Evolutionary conservation across 23 red algal species (phyloP).

Genomic region (Cyanidiococcus yangmingshanensis): DNA sequence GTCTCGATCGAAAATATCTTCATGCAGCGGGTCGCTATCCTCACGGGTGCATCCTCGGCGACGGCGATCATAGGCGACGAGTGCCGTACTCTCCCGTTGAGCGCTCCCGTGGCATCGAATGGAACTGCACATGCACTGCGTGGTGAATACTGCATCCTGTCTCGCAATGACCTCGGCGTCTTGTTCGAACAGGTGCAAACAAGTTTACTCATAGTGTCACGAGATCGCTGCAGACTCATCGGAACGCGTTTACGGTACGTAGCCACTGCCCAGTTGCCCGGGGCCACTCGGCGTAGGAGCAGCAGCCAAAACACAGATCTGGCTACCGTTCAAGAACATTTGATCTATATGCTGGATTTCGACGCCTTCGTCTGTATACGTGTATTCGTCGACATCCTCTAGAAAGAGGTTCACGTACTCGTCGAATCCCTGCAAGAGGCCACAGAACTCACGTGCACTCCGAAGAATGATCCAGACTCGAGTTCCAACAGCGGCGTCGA

Average conservation of each 20-base stretch:
- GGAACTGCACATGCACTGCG: too few species aligned
- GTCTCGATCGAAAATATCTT: too few species aligned
- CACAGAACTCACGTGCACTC: conserved; percentile 69
- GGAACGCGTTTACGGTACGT: background rate
- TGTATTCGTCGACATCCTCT: conserved; percentile 80
- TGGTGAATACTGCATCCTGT: too few species aligned
- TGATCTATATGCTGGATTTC: conserved; percentile 36
- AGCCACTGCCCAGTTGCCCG: background rate
- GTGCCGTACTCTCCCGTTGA: too few species aligned
- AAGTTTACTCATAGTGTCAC: too few species aligned
- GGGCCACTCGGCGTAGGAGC: background rate
- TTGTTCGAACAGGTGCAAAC: too few species aligned
- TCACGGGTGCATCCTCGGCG: too few species aligned
- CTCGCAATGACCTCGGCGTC: too few species aligned
- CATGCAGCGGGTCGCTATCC: too few species aligned
- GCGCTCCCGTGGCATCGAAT: too few species aligned
- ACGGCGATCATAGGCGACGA: too few species aligned
- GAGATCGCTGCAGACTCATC: too few species aligned
- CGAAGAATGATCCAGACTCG: conserved; percentile 88
- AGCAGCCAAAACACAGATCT: conserved; percentile 78
- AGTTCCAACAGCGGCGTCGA: conserved; percentile 75
- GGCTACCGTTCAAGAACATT: conserved; percentile 85
- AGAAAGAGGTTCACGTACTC: conserved; percentile 97
- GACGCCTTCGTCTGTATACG: conserved; percentile 40
- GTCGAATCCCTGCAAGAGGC: conserved; percentile 77